Percentiles rank a stretch among this genome's conserved stretches.
Conservation (phyloP, 1,284 basidiomycete genomes). For the Ganoderma boninense region DNA sequence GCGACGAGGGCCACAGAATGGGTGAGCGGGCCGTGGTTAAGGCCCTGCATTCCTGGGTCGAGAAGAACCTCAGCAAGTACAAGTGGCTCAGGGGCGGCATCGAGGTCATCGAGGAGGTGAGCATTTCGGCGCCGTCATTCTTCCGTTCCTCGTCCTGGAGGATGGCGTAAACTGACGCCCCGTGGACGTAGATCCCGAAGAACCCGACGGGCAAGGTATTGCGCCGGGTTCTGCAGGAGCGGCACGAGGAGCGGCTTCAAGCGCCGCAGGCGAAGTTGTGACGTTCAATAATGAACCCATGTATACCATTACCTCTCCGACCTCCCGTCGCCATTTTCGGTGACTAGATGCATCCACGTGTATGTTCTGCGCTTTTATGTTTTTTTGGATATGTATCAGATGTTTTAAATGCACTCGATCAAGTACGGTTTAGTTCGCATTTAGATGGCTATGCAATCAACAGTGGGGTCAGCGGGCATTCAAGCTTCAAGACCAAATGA, state of each 20-base stretch:
- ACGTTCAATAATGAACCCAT: not conserved
- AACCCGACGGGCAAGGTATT: conserved; percentile 75
- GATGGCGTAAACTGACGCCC: not conserved
- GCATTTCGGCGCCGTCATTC: conserved; percentile 26
- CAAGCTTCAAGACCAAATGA: not conserved
- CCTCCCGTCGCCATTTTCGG: too few relatives aligned
- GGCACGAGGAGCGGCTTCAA: conserved; percentile 50
- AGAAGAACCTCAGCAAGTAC: conserved; percentile 68
- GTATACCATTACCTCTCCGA: not conserved
- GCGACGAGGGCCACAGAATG: conserved; percentile 53
- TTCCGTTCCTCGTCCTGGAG: not conserved
- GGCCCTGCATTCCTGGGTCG: conserved; percentile 65
- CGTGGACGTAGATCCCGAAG: conserved; percentile 65
- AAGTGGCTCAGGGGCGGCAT: conserved; percentile 79
- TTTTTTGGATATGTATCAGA: not conserved
- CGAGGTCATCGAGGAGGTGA: conserved; percentile 65
- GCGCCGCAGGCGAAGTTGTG: conserved; percentile 27
- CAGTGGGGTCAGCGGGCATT: not conserved
- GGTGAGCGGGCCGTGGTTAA: conserved; percentile 53
- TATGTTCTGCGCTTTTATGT: not conserved
- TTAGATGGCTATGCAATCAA: not conserved
- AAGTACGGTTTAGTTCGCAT: too few relatives aligned
- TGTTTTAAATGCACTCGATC: not conserved
- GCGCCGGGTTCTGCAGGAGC: conserved; percentile 63
- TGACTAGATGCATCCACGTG: not conserved